phyloP scores from a whole-genome alignment of 192 early-diverging fungal species.

The Lobosporangium transversale region DNA sequence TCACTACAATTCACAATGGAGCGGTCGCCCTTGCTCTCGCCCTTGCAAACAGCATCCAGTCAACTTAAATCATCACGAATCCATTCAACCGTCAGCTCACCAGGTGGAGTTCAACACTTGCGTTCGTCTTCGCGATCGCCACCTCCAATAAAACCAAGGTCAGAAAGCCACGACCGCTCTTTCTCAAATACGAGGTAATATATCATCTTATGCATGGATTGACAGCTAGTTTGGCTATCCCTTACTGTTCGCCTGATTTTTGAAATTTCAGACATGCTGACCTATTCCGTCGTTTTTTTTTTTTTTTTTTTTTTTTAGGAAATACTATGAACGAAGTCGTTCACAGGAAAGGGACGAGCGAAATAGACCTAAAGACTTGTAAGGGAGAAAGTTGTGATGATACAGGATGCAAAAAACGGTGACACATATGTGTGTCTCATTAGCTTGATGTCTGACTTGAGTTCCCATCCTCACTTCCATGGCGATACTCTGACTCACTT shows the following conservation, averaged over 20 bases:
- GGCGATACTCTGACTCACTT: neutral
- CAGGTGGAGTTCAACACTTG: conserved; percentile 42
- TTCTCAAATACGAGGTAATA: conserved; percentile 30
- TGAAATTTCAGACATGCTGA: too few species aligned
- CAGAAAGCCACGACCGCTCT: conserved; percentile 48
- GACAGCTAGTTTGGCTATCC: too few species aligned
- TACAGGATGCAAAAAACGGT: neutral
- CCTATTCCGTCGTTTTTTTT: neutral
- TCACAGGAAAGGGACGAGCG: conserved; percentile 48
- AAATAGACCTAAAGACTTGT: conserved; percentile 45
- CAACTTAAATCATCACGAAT: conserved; percentile 45
- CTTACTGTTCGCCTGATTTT: too few species aligned
- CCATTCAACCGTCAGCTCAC: conserved; percentile 49
- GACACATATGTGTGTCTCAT: too few species aligned
- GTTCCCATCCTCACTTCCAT: too few species aligned
- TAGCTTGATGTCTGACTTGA: conserved; percentile 1
- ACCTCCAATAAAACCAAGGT: conserved; percentile 43
- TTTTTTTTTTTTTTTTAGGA: conserved; percentile 13
- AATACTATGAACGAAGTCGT: conserved; percentile 27
- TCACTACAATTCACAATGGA: too few species aligned
- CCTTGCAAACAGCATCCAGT: conserved; percentile 41
- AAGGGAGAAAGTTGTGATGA: conserved; percentile 4
- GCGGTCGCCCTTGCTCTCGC: conserved; percentile 40
- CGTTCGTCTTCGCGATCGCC: conserved; percentile 47
- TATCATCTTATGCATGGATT: neutral